A percentile compares a stretch with the other conserved stretches of the same genome.
Evolutionary conservation across 2,329 filamentous ascomycete genomes (phyloP).

Genomic region (Penicillium expansum): DNA sequence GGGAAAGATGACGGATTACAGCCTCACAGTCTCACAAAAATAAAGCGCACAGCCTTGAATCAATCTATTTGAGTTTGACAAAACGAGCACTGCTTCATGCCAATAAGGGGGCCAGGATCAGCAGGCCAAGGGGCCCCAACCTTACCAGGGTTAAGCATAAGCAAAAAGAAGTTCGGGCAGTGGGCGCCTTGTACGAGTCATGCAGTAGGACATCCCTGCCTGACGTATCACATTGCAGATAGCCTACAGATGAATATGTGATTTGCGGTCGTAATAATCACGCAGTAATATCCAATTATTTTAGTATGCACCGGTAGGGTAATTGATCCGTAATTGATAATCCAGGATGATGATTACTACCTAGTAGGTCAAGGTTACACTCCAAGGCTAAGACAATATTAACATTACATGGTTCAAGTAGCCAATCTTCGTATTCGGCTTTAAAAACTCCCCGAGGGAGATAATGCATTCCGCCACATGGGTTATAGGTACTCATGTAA

Average conservation of each 20-base stretch:
- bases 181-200: constrained; percentile 30
- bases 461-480: constrained; percentile 24
- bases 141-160: constrained; percentile 42
- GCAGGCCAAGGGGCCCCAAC: constrained; percentile 31
- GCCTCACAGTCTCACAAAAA: neutral
- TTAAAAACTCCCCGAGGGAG: constrained; percentile 17
- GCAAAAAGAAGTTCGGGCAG: constrained; percentile 24
- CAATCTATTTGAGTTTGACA: constrained; percentile 21
- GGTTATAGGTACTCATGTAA: constrained; percentile 15
- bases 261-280: neutral
- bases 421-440: constrained; percentile 19
- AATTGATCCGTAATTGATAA: neutral
- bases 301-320: neutral
- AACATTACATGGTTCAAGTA: neutral
- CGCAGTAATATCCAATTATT: neutral
- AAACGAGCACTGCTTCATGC: constrained; percentile 8
- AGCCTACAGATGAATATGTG: neutral
- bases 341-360: neutral
- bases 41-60: constrained; percentile 11
- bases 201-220: constrained; percentile 21
- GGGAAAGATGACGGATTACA: neutral
- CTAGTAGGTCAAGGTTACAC: neutral
- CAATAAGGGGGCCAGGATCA: constrained; percentile 25
- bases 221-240: constrained; percentile 20
- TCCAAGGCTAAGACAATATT: neutral